phyloP scores from a whole-genome alignment of 805 yeast genomes.

The Limtongozyma cylindracea region DNA sequence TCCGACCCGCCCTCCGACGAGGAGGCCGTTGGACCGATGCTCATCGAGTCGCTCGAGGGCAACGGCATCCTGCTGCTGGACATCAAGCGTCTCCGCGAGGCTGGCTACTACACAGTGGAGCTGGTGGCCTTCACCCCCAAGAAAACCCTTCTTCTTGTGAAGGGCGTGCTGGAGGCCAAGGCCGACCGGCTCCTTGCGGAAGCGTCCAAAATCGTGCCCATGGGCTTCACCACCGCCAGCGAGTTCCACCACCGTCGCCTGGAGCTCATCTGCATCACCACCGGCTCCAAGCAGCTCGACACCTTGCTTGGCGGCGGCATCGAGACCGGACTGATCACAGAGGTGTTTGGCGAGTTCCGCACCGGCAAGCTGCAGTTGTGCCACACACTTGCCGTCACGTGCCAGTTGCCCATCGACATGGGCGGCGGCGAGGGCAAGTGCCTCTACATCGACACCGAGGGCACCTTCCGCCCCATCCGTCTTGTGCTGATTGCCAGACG shows the following conservation, averaged over 20 bases:
- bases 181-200: slow-evolving; percentile 68
- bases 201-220: slow-evolving; percentile 70
- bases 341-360: slow-evolving; percentile 89
- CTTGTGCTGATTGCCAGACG: slow-evolving; percentile 75
- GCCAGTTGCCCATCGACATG: slow-evolving; percentile 87
- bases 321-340: slow-evolving; percentile 93
- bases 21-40: slow-evolving; percentile 28
- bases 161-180: slow-evolving; percentile 89
- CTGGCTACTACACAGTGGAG: slow-evolving; percentile 77
- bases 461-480: slow-evolving; percentile 86
- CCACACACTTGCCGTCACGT: slow-evolving; percentile 89
- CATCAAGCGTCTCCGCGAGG: slow-evolving; percentile 53
- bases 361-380: slow-evolving; percentile 95
- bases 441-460: slow-evolving; percentile 87
- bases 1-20: too few relatives aligned
- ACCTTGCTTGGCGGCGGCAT: slow-evolving; percentile 89
- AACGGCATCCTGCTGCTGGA: slow-evolving; percentile 72
- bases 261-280: slow-evolving; percentile 77
- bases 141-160: slow-evolving; percentile 47
- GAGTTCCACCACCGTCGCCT: slow-evolving; percentile 79
- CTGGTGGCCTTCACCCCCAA: slow-evolving; percentile 85
- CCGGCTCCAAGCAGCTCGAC: slow-evolving; percentile 88
- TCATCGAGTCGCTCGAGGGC: slow-evolving; percentile 32
- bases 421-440: slow-evolving; percentile 99
- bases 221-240: slow-evolving; percentile 95